Base-by-base conservation (phyloP, 441 rosid genomes). In the Populus hybrid region DNA sequence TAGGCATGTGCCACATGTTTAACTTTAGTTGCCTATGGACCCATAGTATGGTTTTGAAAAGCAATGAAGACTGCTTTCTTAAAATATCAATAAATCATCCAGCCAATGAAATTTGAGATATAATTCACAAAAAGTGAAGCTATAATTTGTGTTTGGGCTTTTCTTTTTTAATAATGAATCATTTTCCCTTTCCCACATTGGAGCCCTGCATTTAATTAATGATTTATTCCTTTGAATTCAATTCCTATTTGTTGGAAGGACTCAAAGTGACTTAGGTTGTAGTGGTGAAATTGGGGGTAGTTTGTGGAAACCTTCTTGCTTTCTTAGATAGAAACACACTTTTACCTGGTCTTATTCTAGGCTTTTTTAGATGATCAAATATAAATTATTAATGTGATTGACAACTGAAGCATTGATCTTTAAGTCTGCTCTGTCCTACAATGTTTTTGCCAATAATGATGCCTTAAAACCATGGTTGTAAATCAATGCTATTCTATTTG, bases 11-110 rank as follows among this genome's bases (percentile, higher is more conserved):
- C 69, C 46, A 4, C 73, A 67, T 74, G 67, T 53, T 50, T 63
- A 24, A 32, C 81, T 79, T 83, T 79, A 66, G 73, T 74, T 79
- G 72, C 16, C 42, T 24, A 46, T 73, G 75, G 78, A 66, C 78
- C 28, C 16, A 7, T 24, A 34, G 57, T 16, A 34, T 9, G 5
- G 76, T 40, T 71, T 70, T 24, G 24, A 21, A 3, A 68, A 69
- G 72, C 21, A 64, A 70, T 75, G 75, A 64, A 24, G 14, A 35
- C 30, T 35, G 61, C 18, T 73, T 26, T 42, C 53, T 67, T 32
- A 34, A 69, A 65, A 63, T 70, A 26, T 8, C 63, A 73, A 23
- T 35, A 28, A 26, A 26, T 63, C 34, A 63, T 75, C 36, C 34
- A n/a, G 53, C 71, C 69, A 57, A 50, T 42, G 61, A 64, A 40